Evolutionary conservation across 2,329 filamentous ascomycete genomes (phyloP).

Genomic region (Hirsutella rhossiliensis): DNA sequence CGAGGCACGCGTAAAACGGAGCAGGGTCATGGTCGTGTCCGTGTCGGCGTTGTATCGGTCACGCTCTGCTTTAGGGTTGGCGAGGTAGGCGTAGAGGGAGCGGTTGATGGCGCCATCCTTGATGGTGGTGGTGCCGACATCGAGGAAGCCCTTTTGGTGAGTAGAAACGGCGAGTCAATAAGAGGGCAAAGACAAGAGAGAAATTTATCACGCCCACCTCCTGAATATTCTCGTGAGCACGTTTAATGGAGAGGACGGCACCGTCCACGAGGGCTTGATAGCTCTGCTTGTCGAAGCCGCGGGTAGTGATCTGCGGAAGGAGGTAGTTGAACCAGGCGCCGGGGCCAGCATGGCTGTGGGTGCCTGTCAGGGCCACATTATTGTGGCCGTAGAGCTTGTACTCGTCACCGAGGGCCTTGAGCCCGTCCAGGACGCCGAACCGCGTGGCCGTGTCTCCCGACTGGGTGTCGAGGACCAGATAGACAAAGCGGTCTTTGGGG

Average conservation of each 20-base stretch:
- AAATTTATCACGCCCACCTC: constrained; percentile 20
- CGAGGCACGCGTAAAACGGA: constrained; percentile 63
- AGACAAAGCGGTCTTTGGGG: constrained; percentile 64
- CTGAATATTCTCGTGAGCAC: constrained; percentile 50
- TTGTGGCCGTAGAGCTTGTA: constrained; percentile 65
- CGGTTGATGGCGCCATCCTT: constrained; percentile 76
- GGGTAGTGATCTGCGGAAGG: constrained; percentile 77
- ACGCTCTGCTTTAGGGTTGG: constrained; percentile 70
- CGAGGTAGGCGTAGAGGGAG: constrained; percentile 76
- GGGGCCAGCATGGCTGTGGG: constrained; percentile 84
- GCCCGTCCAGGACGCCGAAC: constrained; percentile 70
- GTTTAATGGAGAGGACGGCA: constrained; percentile 65
- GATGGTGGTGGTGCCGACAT: constrained; percentile 57
- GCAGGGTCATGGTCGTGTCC: constrained; percentile 55
- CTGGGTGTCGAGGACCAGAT: constrained; percentile 76
- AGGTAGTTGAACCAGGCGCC: constrained; percentile 93
- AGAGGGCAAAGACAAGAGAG: neutral
- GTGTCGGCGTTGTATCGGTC: constrained; percentile 46
- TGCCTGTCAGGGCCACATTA: constrained; percentile 84
- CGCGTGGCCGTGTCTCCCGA: constrained; percentile 83
- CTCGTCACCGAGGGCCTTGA: constrained; percentile 55
- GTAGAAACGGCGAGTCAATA: neutral
- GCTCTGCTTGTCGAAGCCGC: constrained; percentile 77
- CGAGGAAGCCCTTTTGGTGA: constrained; percentile 46
- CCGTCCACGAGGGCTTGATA: constrained; percentile 85